phyloP scores from a whole-genome alignment of 768 basidiomycete species.

The Leccinum longicurvipes region DNA sequence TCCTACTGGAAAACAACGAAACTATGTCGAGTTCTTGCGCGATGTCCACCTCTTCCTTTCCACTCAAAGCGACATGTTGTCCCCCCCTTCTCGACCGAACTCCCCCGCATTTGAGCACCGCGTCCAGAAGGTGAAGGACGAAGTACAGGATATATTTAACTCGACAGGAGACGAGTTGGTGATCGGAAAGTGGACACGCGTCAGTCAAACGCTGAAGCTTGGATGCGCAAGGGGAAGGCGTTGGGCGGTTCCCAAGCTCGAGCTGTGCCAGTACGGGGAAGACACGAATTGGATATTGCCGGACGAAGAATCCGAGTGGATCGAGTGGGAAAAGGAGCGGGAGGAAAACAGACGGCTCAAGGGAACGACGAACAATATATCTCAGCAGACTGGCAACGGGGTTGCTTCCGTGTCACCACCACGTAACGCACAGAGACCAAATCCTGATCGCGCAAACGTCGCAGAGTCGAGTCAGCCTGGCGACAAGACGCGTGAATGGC shows the following conservation, averaged over 20 bases:
- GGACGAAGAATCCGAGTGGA: slow-evolving; percentile 48
- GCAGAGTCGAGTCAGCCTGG: neutral
- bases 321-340: slow-evolving; percentile 40
- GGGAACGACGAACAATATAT: slow-evolving; percentile 9
- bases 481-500: slow-evolving; percentile 4
- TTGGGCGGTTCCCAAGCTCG: slow-evolving; percentile 23
- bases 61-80: slow-evolving; percentile 31
- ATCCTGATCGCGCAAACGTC: neutral
- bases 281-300: slow-evolving; percentile 37
- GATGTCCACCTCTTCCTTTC: slow-evolving; percentile 33
- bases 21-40: slow-evolving; percentile 26
- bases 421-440: slow-evolving; percentile 3
- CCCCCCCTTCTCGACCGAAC: slow-evolving; percentile 33
- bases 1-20: slow-evolving; percentile 10
- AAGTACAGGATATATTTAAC: slow-evolving; percentile 34
- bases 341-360: slow-evolving; percentile 18
- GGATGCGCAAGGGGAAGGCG: slow-evolving; percentile 37
- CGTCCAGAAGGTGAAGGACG: slow-evolving; percentile 33
- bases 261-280: slow-evolving; percentile 22
- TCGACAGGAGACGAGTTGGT: slow-evolving; percentile 38
- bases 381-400: slow-evolving; percentile 4
- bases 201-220: slow-evolving; percentile 40
- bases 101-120: slow-evolving; percentile 28
- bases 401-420: neutral
- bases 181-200: slow-evolving; percentile 45